Percentiles rank a stretch among this genome's conserved stretches.
These are phyloP conservation scores for Chrysanthemum seticuspe DNA, from an alignment of 129 eudicot species.

Conservation along the genomic window DNA sequence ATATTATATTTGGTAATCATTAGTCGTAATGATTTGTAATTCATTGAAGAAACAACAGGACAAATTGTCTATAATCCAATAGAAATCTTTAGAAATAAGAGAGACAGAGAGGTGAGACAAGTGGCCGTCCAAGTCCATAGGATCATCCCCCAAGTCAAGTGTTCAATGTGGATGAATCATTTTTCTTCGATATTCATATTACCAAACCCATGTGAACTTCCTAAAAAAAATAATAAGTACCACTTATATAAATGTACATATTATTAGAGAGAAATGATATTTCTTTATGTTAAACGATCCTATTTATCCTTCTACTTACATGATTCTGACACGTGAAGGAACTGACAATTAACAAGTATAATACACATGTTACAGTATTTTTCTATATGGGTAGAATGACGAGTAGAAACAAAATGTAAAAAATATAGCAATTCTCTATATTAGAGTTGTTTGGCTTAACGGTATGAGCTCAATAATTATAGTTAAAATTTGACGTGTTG, in stretches of 20 bases:
- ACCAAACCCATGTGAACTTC: slow-evolving; percentile 22
- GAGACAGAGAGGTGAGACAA: slow-evolving; percentile 3
- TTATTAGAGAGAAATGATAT: background rate
- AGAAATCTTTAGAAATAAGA: background rate
- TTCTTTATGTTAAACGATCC: background rate
- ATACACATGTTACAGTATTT: too few species aligned
- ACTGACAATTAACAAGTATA: too few species aligned
- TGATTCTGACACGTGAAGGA: too few species aligned
- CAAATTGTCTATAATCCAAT: background rate
- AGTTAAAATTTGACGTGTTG: too few species aligned
- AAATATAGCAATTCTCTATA: too few species aligned
- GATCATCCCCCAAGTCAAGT: slow-evolving; percentile 21
- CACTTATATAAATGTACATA: too few species aligned
- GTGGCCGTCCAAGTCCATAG: slow-evolving; percentile 29
- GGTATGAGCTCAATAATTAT: too few species aligned
- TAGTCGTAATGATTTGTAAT: background rate
- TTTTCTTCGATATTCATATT: slow-evolving; percentile 2
- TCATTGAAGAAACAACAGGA: background rate
- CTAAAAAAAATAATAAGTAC: background rate
- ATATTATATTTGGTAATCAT: background rate
- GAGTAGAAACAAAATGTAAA: too few species aligned
- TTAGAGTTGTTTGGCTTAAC: too few species aligned
- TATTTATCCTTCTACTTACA: too few species aligned
- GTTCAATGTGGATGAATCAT: slow-evolving; percentile 23
- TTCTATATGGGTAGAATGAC: too few species aligned